Evolutionary conservation across 495 filamentous ascomycete genomes (phyloP).

Genomic region (Podospora pseudopauciseta): DNA sequence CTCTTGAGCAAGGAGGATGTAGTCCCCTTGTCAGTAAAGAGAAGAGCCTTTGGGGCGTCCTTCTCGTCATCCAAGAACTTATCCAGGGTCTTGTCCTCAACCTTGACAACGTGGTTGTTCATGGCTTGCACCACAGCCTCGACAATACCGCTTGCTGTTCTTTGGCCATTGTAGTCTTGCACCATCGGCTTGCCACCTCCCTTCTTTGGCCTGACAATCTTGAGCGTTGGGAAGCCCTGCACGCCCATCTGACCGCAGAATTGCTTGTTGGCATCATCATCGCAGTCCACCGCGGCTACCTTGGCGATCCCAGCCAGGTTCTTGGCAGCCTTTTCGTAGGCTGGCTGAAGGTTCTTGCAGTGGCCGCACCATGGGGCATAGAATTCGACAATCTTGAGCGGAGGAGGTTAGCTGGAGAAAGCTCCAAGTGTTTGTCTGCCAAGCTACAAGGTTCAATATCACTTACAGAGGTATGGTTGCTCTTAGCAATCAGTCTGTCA

Average conservation of each 20-base stretch:
- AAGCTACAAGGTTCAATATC: background rate
- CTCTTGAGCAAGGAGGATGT: conserved; percentile 78
- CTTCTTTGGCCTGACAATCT: conserved; percentile 84
- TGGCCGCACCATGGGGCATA: conserved; percentile 97
- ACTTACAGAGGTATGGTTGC: conserved; percentile 86
- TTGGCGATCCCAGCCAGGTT: conserved; percentile 86
- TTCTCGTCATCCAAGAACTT: conserved; percentile 70
- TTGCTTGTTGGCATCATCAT: conserved; percentile 88
- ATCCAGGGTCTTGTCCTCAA: conserved; percentile 76
- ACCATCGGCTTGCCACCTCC: conserved; percentile 71
- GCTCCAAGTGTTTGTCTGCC: background rate
- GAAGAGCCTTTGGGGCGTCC: conserved; percentile 75
- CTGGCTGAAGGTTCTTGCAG: conserved; percentile 90
- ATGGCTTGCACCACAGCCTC: conserved; percentile 83
- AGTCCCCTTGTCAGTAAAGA: conserved; percentile 93
- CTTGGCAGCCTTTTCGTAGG: conserved; percentile 90
- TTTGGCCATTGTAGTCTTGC: conserved; percentile 86
- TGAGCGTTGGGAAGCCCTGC: conserved; percentile 93
- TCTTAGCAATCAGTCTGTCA: conserved; percentile 78
- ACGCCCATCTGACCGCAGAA: conserved; percentile 88
- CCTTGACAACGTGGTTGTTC: conserved; percentile 87
- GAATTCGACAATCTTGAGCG: conserved; percentile 63
- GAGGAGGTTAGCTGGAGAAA: background rate
- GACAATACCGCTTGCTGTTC: conserved; percentile 80
- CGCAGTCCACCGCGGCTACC: conserved; percentile 92